Evolutionary conservation across 2,329 filamentous ascomycete species (phyloP).

Genomic region (Metarhizium brunneum): DNA sequence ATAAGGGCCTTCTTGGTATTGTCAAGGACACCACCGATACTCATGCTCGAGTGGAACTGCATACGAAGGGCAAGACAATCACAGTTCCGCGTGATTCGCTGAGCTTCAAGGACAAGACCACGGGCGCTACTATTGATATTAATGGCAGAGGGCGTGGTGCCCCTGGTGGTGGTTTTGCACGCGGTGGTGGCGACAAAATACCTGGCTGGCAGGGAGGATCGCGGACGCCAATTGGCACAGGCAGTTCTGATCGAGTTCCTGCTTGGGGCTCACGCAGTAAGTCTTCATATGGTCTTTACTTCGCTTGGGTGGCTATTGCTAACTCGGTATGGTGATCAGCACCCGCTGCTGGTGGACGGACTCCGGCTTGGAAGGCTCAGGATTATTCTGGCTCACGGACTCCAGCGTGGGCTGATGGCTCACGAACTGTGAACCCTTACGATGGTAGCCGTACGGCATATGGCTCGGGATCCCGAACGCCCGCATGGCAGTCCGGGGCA

Average conservation of each 20-base stretch:
- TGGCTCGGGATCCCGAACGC: constrained; percentile 61
- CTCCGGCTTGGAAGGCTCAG: constrained; percentile 52
- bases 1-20: constrained; percentile 89
- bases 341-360: constrained; percentile 46
- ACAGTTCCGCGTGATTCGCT: constrained; percentile 74
- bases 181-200: constrained; percentile 35
- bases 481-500: constrained; percentile 69
- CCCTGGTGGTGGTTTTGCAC: constrained; percentile 31
- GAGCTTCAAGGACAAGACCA: constrained; percentile 76
- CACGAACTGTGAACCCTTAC: constrained; percentile 59
- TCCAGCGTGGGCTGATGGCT: constrained; percentile 62
- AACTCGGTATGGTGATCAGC: constrained; percentile 26
- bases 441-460: constrained; percentile 71
- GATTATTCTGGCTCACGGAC: constrained; percentile 52
- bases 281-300: constrained; percentile 20
- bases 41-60: constrained; percentile 81
- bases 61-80: constrained; percentile 88
- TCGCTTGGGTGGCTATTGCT: background rate
- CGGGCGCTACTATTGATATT: constrained; percentile 69
- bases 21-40: constrained; percentile 90
- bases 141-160: constrained; percentile 39
- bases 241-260: constrained; percentile 59
- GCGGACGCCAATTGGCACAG: constrained; percentile 56
- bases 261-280: constrained; percentile 66
- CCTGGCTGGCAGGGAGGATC: constrained; percentile 55